phyloP scores from a whole-genome alignment of 768 basidiomycete species.

The Podaxis sp. region DNA sequence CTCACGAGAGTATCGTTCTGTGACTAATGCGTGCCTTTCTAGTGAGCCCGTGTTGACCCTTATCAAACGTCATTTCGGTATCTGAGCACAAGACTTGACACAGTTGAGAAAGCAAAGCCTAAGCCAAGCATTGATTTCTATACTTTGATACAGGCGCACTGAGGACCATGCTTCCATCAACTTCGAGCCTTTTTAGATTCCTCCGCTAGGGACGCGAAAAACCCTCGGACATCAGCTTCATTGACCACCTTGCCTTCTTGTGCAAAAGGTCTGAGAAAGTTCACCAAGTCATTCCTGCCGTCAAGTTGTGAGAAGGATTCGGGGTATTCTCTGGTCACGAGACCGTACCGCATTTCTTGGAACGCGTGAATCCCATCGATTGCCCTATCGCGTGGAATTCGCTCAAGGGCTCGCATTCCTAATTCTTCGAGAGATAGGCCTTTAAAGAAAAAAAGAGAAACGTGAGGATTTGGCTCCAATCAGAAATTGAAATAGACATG shows the following conservation, averaged over 20 bases:
- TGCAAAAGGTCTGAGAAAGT: slow-evolving; percentile 76
- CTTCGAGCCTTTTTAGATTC: slow-evolving; percentile 22
- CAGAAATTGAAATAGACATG: not conserved
- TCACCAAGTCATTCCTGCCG: slow-evolving; percentile 64
- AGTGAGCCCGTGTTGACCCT: not conserved
- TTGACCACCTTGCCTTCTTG: slow-evolving; percentile 70
- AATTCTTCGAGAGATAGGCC: slow-evolving; percentile 80
- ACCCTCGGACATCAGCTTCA: slow-evolving; percentile 63
- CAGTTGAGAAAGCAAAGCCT: not conserved
- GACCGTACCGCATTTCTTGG: slow-evolving; percentile 71
- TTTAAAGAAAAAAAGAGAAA: slow-evolving; percentile 20
- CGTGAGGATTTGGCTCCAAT: not conserved
- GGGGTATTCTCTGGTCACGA: not conserved
- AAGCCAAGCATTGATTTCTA: not conserved
- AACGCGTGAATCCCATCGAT: slow-evolving; percentile 83
- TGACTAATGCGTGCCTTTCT: not conserved
- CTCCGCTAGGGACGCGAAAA: slow-evolving; percentile 55
- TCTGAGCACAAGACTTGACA: not conserved
- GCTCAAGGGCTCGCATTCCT: slow-evolving; percentile 71
- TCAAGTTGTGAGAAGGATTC: not conserved
- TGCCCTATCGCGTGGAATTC: slow-evolving; percentile 73
- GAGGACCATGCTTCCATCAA: not conserved
- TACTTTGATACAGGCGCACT: not conserved
- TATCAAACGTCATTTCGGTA: not conserved
- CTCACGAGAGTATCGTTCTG: not conserved